A percentile compares a stretch with the other conserved stretches of the same genome.
phyloP scores from a whole-genome alignment of 2,329 filamentous ascomycete genomes.

The Colletotrichum chlorophyti region DNA sequence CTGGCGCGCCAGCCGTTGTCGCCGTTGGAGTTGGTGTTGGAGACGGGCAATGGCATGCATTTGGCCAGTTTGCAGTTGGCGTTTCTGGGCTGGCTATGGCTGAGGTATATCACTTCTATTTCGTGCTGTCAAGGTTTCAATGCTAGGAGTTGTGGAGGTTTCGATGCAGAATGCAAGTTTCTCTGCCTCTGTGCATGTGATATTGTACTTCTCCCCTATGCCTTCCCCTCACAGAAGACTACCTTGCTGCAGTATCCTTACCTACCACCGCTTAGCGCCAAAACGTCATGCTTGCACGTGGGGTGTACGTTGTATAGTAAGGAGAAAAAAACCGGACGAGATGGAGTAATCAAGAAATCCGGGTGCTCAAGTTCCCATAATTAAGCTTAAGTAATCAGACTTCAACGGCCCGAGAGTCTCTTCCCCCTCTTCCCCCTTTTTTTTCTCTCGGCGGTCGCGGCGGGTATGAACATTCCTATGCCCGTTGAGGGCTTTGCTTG shows the following conservation, averaged over 20 bases:
- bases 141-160: too few relatives aligned
- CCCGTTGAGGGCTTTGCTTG: background rate
- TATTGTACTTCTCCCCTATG: background rate
- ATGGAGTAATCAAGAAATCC: conserved; percentile 1
- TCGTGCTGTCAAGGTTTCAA: too few relatives aligned
- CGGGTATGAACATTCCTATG: background rate
- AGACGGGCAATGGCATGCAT: too few relatives aligned
- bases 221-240: too few relatives aligned
- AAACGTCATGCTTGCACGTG: conserved; percentile 21
- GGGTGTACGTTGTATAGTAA: too few relatives aligned
- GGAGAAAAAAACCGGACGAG: background rate
- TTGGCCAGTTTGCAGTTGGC: background rate
- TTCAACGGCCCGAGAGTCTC: background rate
- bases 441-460: background rate
- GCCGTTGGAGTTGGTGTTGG: background rate
- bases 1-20: conserved; percentile 15
- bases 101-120: too few relatives aligned
- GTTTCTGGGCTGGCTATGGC: background rate
- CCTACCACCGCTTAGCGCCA: conserved; percentile 20
- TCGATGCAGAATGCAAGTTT: background rate
- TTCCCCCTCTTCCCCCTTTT: background rate
- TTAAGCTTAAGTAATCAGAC: conserved; percentile 26
- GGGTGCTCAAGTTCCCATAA: background rate
- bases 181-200: conserved; percentile 2
- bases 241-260: too few relatives aligned